Evolutionary conservation across 805 yeast species (phyloP).

Genomic region (Grigorovia transvaalensis): DNA sequence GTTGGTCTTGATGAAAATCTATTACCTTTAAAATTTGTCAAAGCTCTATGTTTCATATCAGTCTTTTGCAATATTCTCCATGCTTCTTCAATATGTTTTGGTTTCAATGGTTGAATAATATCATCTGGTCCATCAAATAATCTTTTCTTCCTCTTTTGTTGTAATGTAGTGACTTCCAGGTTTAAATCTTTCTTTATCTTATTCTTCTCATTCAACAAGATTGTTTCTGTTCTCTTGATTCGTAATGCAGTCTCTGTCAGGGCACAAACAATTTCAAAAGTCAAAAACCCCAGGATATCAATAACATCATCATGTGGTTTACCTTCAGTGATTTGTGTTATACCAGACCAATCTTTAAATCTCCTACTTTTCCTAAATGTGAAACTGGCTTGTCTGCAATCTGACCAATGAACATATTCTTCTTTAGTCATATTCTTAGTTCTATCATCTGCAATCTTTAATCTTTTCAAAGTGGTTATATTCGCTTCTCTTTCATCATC

Average conservation of each 20-base stretch:
- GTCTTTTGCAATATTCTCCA: conserved; percentile 66
- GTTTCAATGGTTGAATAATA: conserved; percentile 63
- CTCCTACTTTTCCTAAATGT: conserved; percentile 91
- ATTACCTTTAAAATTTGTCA: conserved; percentile 56
- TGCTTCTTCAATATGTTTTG: conserved; percentile 79
- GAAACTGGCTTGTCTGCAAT: conserved; percentile 94
- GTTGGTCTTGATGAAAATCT: conserved; percentile 28
- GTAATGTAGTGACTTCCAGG: conserved; percentile 32
- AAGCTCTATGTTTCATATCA: conserved; percentile 48
- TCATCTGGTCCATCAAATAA: conserved; percentile 86
- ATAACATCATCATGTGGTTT: conserved; percentile 94
- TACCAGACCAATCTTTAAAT: conserved; percentile 94
- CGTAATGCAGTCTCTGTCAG: conserved; percentile 84
- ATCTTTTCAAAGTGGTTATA: conserved; percentile 73
- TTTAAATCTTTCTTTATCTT: conserved; percentile 29
- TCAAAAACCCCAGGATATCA: conserved; percentile 87
- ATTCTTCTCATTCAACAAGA: conserved; percentile 31
- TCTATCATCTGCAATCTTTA: conserved; percentile 88
- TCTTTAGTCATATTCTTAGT: conserved; percentile 90
- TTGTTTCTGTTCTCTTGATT: conserved; percentile 61
- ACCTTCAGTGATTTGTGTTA: conserved; percentile 71
- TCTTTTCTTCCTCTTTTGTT: conserved; percentile 37
- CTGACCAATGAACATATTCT: conserved; percentile 98
- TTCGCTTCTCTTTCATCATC: conserved; percentile 89
- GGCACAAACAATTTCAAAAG: conserved; percentile 93